These are phyloP conservation scores for Microdochium bolleyi DNA, from an alignment of 2,329 filamentous ascomycete genomes.

Conservation along the genomic window DNA sequence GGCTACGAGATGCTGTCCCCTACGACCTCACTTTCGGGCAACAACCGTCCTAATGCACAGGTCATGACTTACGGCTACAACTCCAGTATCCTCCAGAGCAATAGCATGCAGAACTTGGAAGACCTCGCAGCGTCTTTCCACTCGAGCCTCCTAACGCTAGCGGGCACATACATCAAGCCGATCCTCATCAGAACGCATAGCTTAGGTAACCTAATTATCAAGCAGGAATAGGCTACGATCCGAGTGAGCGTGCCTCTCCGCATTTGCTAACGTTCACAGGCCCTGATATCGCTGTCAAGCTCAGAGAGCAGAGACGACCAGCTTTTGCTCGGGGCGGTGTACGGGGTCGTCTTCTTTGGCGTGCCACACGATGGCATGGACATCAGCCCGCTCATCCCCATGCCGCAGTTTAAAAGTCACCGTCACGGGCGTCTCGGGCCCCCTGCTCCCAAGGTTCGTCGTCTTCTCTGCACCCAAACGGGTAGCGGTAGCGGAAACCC, in stretches of 20 bases:
- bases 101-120: neutral
- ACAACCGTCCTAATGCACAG: neutral
- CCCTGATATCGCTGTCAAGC: conserved; percentile 2
- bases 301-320: conserved; percentile 4
- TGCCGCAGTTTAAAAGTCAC: too few relatives aligned
- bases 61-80: neutral
- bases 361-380: conserved; percentile 12
- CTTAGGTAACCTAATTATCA: neutral
- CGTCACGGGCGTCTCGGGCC: too few relatives aligned
- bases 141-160: neutral
- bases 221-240: neutral
- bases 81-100: neutral
- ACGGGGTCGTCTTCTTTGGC: conserved; percentile 11
- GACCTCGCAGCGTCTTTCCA: too few relatives aligned
- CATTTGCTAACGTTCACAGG: neutral
- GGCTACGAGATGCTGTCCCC: conserved; percentile 1
- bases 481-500: too few relatives aligned
- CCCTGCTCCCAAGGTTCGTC: too few relatives aligned
- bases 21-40: conserved; percentile 4
- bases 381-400: conserved; percentile 8
- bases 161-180: neutral
- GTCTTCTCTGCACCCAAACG: too few relatives aligned
- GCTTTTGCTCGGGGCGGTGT: conserved; percentile 3
- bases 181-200: neutral
- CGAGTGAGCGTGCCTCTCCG: neutral